phyloP scores from a whole-genome alignment of 2,329 filamentous ascomycete genomes.

The Dichotomopilus funicola region DNA sequence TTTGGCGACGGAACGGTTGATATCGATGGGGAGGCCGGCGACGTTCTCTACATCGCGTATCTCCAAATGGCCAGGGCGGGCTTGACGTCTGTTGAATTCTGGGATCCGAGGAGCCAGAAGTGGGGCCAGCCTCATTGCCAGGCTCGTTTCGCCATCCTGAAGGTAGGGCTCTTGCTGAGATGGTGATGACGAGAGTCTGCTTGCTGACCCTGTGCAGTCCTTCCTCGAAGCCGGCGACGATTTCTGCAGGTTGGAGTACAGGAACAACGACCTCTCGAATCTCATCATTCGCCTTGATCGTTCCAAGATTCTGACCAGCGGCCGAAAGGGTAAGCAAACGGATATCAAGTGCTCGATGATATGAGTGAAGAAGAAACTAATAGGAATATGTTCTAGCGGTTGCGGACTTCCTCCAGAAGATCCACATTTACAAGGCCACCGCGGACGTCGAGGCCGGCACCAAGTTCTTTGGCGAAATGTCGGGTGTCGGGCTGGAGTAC shows the following conservation, averaged over 20 bases:
- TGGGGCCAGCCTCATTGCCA: slow-evolving; percentile 93
- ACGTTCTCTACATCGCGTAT: slow-evolving; percentile 83
- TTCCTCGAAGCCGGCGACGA: slow-evolving; percentile 81
- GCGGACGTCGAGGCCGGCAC: slow-evolving; percentile 75
- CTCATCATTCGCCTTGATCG: slow-evolving; percentile 78
- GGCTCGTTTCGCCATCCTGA: slow-evolving; percentile 81
- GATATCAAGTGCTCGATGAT: background rate
- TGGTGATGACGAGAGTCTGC: background rate
- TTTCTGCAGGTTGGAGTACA: slow-evolving; percentile 77
- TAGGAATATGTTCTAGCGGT: slow-evolving; percentile 48
- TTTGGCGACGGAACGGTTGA: slow-evolving; percentile 72
- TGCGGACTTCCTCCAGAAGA: slow-evolving; percentile 78
- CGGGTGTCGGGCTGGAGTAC: slow-evolving; percentile 71
- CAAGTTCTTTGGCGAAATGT: slow-evolving; percentile 77
- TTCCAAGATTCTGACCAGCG: slow-evolving; percentile 76
- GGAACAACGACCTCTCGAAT: slow-evolving; percentile 67
- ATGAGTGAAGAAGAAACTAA: slow-evolving; percentile 1
- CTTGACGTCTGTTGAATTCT: slow-evolving; percentile 81
- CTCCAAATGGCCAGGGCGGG: slow-evolving; percentile 93
- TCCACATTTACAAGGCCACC: slow-evolving; percentile 88
- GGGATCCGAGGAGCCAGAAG: slow-evolving; percentile 84
- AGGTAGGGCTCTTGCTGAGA: slow-evolving; percentile 27
- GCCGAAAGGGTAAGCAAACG: slow-evolving; percentile 53
- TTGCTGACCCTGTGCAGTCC: slow-evolving; percentile 38
- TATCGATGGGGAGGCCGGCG: slow-evolving; percentile 70